Evolutionary conservation across 2,329 filamentous ascomycete species (phyloP).

Genomic region (Pseudocercospora pini-densiflorae): DNA sequence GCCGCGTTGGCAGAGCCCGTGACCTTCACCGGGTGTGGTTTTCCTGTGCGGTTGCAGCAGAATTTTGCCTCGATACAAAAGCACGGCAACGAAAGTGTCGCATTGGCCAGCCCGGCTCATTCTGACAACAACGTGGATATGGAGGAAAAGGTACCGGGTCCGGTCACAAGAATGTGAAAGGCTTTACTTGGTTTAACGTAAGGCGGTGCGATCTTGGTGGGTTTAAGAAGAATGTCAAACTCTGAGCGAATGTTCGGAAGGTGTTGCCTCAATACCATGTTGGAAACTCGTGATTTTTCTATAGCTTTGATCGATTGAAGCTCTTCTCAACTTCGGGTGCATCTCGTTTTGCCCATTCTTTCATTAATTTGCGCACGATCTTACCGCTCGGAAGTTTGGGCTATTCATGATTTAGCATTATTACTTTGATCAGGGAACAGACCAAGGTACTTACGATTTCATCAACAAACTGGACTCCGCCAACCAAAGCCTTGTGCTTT

Average conservation of each 20-base stretch:
- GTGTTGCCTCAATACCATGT: not conserved
- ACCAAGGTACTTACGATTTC: slow-evolving; percentile 45
- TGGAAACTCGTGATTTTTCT: slow-evolving; percentile 3
- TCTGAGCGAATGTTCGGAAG: not conserved
- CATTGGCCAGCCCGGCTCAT: not conserved
- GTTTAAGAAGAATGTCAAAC: not conserved
- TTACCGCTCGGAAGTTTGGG: slow-evolving; percentile 63
- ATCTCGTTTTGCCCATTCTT: slow-evolving; percentile 62
- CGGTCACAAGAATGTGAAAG: not conserved
- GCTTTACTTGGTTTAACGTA: not conserved
- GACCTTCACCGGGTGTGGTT: not conserved
- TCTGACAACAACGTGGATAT: not conserved
- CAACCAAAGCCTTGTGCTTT: slow-evolving; percentile 47
- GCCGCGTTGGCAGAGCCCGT: not conserved
- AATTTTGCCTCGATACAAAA: too few species aligned
- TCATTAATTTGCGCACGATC: slow-evolving; percentile 61
- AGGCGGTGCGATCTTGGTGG: not conserved
- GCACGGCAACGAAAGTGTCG: not conserved
- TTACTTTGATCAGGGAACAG: not conserved
- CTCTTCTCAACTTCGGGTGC: slow-evolving; percentile 41
- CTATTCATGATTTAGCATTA: slow-evolving; percentile 14
- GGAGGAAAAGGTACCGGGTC: not conserved
- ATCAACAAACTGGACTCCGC: slow-evolving; percentile 56
- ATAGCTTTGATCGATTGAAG: slow-evolving; percentile 30
- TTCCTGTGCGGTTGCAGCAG: not conserved